A percentile compares a stretch with the other conserved stretches of the same genome.
Conservation (phyloP, 768 basidiomycete species). For the Tulasnella sp. region DNA sequence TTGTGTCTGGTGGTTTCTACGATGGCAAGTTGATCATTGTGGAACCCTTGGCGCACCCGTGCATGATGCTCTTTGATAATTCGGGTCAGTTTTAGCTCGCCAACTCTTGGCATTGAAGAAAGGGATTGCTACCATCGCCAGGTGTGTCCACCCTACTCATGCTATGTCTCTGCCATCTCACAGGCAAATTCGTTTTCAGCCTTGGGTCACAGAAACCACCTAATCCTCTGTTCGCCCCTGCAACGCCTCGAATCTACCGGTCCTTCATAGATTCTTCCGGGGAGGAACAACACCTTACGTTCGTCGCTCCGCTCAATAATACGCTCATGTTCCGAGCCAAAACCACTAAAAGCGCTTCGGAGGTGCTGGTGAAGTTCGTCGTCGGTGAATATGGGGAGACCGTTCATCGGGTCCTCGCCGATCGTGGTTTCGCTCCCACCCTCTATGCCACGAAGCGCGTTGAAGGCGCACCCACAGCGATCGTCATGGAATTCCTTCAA, state of each 20-base stretch:
- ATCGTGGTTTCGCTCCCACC: not conserved
- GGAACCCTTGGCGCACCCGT: constrained; percentile 1
- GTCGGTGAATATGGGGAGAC: not conserved
- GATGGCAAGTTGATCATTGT: constrained; percentile 6
- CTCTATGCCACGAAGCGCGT: constrained; percentile 1
- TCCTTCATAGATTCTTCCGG: not conserved
- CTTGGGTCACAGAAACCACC: not conserved
- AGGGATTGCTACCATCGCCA: not conserved
- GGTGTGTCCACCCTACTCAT: not conserved
- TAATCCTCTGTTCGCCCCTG: not conserved
- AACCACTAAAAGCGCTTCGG: not conserved
- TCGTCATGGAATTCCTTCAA: constrained; percentile 4
- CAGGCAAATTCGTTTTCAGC: not conserved
- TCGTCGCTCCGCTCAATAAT: not conserved
- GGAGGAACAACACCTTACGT: not conserved
- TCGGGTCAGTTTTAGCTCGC: not conserved
- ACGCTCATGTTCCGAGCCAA: not conserved
- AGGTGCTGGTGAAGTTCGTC: constrained; percentile 4
- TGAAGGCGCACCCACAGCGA: constrained; percentile 12
- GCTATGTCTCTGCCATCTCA: not conserved
- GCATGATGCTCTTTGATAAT: constrained; percentile 6
- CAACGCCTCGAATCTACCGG: not conserved
- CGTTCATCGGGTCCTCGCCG: constrained; percentile 1
- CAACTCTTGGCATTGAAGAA: not conserved
- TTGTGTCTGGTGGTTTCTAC: constrained; percentile 8